phyloP scores from a whole-genome alignment of 2,329 filamentous ascomycete species.

The Colletotrichum sp. region DNA sequence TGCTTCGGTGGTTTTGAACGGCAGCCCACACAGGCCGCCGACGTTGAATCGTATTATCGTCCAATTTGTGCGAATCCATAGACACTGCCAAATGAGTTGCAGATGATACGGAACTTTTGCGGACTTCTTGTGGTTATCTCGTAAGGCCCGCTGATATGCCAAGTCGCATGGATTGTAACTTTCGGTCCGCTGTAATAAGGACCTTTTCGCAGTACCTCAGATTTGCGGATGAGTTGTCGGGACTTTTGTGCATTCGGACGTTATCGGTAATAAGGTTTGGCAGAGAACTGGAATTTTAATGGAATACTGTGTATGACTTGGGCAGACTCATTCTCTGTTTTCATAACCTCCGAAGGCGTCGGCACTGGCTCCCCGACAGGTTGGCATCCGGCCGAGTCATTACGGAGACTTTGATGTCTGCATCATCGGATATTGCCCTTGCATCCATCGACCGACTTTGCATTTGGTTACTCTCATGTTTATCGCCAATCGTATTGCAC shows the following conservation, averaged over 20 bases:
- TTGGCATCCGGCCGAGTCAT: not conserved
- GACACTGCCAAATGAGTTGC: not conserved
- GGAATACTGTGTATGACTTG: accelerated
- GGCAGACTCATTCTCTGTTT: accelerated
- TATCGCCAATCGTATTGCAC: not conserved
- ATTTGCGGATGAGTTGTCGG: not conserved
- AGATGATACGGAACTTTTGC: not conserved
- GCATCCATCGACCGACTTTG: not conserved
- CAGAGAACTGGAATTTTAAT: accelerated
- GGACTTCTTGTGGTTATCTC: not conserved
- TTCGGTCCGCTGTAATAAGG: not conserved
- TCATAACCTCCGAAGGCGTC: not conserved
- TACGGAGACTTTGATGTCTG: not conserved
- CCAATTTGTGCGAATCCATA: not conserved
- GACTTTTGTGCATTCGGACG: not conserved
- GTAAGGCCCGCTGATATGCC: not conserved
- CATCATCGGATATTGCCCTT: not conserved
- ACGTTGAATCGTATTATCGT: not conserved
- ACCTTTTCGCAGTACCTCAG: not conserved
- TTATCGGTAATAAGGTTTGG: not conserved
- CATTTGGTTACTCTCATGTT: accelerated
- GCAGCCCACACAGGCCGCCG: not conserved
- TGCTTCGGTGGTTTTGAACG: not conserved
- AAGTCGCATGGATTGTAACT: not conserved
- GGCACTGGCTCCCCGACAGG: not conserved